Percentiles rank a stretch among this genome's conserved stretches.
Evolutionary conservation across 2,329 filamentous ascomycete species (phyloP).

Genomic region (Clonostachys byssicola): DNA sequence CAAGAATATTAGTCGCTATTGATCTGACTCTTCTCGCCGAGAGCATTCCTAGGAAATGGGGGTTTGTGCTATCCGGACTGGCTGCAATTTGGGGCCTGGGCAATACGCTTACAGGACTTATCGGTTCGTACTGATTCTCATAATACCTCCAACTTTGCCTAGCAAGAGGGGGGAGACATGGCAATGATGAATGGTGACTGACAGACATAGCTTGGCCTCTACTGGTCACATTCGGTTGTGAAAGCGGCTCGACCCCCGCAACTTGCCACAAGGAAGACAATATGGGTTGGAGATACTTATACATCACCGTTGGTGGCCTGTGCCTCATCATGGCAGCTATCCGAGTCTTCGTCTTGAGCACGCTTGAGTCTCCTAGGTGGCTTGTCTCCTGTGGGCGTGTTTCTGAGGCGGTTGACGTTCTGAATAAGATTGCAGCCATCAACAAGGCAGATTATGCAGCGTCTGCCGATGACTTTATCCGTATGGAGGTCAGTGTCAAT

Average conservation of each 20-base stretch:
- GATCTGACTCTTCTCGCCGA: constrained; percentile 11
- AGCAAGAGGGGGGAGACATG: too few species aligned
- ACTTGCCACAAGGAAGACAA: constrained; percentile 28
- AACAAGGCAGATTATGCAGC: constrained; percentile 11
- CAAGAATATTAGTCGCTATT: constrained; percentile 7
- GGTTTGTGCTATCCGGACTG: constrained; percentile 8
- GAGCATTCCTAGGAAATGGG: constrained; percentile 8
- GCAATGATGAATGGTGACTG: too few species aligned
- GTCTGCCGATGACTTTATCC: constrained; percentile 22
- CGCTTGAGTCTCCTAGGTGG: constrained; percentile 34
- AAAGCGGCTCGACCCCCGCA: constrained; percentile 9
- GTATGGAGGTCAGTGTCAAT: not conserved
- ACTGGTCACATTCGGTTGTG: constrained; percentile 10
- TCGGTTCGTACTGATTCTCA: constrained; percentile 5
- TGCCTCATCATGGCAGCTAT: constrained; percentile 29
- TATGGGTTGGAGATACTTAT: constrained; percentile 37
- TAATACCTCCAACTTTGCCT: not conserved
- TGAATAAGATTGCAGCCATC: constrained; percentile 33
- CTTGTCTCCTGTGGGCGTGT: constrained; percentile 32
- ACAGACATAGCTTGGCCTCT: constrained; percentile 8
- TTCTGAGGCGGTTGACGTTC: constrained; percentile 34
- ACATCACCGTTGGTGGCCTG: constrained; percentile 30
- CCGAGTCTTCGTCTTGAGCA: constrained; percentile 31
- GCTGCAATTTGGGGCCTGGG: constrained; percentile 10
- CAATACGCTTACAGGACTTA: constrained; percentile 8